phyloP scores from a whole-genome alignment of 2,329 filamentous ascomycete species.

The Colletotrichum graminicola region DNA sequence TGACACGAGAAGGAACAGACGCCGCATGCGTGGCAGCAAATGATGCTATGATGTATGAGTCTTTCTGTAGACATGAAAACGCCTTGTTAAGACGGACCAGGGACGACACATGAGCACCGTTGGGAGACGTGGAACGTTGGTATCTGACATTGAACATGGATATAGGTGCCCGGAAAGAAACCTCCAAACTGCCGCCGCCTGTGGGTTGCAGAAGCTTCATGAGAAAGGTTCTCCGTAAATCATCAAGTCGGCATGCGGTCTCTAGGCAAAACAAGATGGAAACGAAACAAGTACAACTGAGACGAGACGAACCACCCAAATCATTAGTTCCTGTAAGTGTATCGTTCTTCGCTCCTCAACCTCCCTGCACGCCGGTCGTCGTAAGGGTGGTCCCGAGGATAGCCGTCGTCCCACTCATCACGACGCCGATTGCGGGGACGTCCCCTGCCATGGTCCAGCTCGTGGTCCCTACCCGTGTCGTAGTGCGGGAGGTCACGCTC shows the following conservation, averaged over 20 bases:
- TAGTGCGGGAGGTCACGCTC: slow-evolving; percentile 48
- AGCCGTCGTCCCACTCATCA: slow-evolving; percentile 46
- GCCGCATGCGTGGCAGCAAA: slow-evolving; percentile 1
- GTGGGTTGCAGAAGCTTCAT: background rate
- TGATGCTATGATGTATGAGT: background rate
- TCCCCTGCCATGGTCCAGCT: slow-evolving; percentile 40
- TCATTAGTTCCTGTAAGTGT: slow-evolving; percentile 27
- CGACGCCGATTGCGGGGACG: slow-evolving; percentile 42
- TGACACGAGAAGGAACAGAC: background rate
- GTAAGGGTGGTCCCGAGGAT: slow-evolving; percentile 44
- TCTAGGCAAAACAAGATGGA: background rate
- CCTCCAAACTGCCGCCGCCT: background rate
- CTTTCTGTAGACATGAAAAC: background rate
- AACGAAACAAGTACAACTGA: background rate
- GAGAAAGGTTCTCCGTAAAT: background rate
- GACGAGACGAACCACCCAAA: background rate
- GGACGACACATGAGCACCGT: too few species aligned
- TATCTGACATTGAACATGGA: background rate
- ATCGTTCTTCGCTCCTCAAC: slow-evolving; percentile 35
- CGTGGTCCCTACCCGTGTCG: slow-evolving; percentile 43
- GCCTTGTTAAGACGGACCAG: background rate
- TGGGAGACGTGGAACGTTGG: background rate
- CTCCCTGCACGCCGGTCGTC: slow-evolving; percentile 41
- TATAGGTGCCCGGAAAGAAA: background rate
- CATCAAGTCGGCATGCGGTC: slow-evolving; percentile 1